Conservation (phyloP, 371 early-diverging fungal species). For the Circinella minor region DNA sequence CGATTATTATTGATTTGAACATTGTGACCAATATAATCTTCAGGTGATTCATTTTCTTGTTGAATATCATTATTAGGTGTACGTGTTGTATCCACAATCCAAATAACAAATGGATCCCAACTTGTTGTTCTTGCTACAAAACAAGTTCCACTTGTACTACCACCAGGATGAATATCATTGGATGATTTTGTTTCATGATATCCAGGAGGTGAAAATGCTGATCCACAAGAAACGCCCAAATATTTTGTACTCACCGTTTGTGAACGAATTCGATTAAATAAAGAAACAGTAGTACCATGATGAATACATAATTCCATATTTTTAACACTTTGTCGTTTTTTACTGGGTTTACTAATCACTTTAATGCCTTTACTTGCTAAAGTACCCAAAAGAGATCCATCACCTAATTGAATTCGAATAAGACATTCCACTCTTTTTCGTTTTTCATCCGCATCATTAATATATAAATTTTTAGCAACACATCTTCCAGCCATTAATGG, state of each 20-base stretch:
- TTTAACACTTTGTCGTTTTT: slow-evolving; percentile 77
- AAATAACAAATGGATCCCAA: slow-evolving; percentile 91
- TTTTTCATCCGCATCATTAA: slow-evolving; percentile 78
- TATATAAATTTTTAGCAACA: slow-evolving; percentile 75
- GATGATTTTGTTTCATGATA: slow-evolving; percentile 8
- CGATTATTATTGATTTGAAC: slow-evolving; percentile 16
- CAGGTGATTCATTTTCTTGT: slow-evolving; percentile 22
- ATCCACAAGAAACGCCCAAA: slow-evolving; percentile 63
- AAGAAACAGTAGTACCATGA: slow-evolving; percentile 79
- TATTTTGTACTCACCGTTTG: slow-evolving; percentile 88
- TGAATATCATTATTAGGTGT: slow-evolving; percentile 30
- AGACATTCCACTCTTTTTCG: slow-evolving; percentile 72
- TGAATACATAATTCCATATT: slow-evolving; percentile 84
- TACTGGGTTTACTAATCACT: slow-evolving; percentile 81
- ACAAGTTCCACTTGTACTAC: slow-evolving; percentile 45
- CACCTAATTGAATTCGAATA: slow-evolving; percentile 64
- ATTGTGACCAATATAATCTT: slow-evolving; percentile 30
- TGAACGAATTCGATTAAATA: slow-evolving; percentile 86
- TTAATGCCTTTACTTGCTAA: slow-evolving; percentile 75
- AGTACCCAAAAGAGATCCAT: slow-evolving; percentile 59
- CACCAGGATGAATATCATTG: slow-evolving; percentile 10
- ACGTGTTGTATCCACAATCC: slow-evolving; percentile 75
- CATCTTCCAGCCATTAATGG: slow-evolving; percentile 56
- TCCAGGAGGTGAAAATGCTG: slow-evolving; percentile 20
- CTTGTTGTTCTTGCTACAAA: slow-evolving; percentile 80